Evolutionary conservation across 1,284 basidiomycete species (phyloP), one percentile per base, ranked within the genome.

Genomic region (Irpex sp.): DNA sequence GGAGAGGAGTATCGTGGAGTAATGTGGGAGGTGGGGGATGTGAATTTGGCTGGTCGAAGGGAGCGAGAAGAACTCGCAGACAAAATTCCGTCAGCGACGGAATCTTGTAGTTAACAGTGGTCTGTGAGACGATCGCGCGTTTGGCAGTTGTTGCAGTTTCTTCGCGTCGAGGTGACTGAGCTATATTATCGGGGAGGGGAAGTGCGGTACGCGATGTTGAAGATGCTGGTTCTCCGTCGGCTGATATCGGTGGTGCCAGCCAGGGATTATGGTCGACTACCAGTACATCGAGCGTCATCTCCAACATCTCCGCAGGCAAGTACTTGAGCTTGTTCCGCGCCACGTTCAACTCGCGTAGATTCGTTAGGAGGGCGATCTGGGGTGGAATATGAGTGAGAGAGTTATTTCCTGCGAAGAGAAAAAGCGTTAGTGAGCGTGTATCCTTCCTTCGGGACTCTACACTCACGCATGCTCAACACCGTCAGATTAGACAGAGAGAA

Each of bases 291-390:
- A 89, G 78, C 8, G 72, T 77, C 82, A 92, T 82, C 36, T 74
- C 67, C 13, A 81, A 72, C 72, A 93, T 82, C 70, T 92, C 89
- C 3, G 86, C 81, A 9, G 91, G 91, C 0, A 92, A 75, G 71
- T 83, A 88, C 59, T 70, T 69, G 0, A 93, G 74, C 38, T 75
- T 74, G 72, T 93, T 92, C 62, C 80, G 79, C 0, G 85, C 79
- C 2, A 93, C 69, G 65, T 90, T 89, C 9, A 92, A 78, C 52
- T 85, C 82, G 47, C 78, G 77, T 2, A 93, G 79, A 57, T 82
- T 82, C 2, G 70, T 75, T 6, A 92, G 77, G 7, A 76, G 76
- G 11, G 73, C 77, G 52, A 92, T 88, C 61, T 89, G 87, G 0
- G 90, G 84, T 1, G 90, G 89, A n/a, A 92, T 71, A 52, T 76